Conservation (phyloP, 2,329 filamentous ascomycete species). For the Fusarium sp. region DNA sequence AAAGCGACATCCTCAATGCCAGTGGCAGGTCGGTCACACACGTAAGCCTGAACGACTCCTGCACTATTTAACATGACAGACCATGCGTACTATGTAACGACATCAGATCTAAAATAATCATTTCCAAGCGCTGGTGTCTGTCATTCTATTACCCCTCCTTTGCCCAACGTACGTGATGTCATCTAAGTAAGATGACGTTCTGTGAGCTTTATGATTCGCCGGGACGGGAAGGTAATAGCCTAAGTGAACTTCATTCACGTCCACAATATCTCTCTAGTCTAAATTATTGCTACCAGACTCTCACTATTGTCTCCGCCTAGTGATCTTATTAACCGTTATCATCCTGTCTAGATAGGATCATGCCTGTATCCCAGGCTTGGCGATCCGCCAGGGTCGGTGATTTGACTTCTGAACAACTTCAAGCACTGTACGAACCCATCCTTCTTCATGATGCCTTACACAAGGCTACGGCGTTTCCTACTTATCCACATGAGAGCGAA, state of each 20-base stretch:
- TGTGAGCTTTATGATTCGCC: background rate
- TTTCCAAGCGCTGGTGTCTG: background rate
- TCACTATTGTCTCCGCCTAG: background rate
- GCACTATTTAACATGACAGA: too few relatives aligned
- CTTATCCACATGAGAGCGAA: background rate
- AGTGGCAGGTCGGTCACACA: too few relatives aligned
- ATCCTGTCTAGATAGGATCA: background rate
- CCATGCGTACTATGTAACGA: too few relatives aligned
- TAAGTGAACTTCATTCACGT: background rate
- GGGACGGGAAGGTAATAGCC: fast-evolving
- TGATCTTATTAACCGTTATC: background rate
- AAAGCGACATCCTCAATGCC: too few relatives aligned
- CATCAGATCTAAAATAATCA: fast-evolving
- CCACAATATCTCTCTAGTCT: background rate
- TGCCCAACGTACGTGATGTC: background rate
- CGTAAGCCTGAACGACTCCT: too few relatives aligned
- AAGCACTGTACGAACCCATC: conserved; percentile 3
- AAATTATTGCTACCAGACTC: background rate
- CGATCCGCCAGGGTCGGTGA: background rate
- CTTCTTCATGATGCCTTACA: conserved; percentile 1
- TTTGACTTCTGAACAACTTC: background rate
- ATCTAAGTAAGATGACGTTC: background rate
- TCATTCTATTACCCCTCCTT: background rate
- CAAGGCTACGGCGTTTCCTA: background rate
- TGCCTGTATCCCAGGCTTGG: background rate